A percentile compares a stretch with the other conserved stretches of the same genome.
Evolutionary conservation across 805 yeast species (phyloP).

Genomic region (Grigorovia transvaalensis): DNA sequence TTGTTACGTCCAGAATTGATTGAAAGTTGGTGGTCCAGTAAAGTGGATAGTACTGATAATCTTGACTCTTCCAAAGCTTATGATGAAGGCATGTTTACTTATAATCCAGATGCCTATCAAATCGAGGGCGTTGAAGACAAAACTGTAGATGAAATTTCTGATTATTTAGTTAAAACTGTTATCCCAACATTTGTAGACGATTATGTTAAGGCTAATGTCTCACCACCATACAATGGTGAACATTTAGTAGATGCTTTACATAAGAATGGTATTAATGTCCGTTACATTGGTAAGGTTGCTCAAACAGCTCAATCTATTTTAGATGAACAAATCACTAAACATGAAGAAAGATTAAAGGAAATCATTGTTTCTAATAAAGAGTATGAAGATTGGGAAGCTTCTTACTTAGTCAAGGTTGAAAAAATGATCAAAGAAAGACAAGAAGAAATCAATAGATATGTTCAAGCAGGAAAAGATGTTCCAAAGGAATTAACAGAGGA

Average conservation of each 20-base stretch:
- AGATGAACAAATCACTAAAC: slow-evolving; percentile 14
- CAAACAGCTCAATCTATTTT: slow-evolving; percentile 25
- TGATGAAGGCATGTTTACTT: slow-evolving; percentile 37
- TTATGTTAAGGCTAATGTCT: slow-evolving; percentile 35
- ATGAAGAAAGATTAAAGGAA: slow-evolving; percentile 17
- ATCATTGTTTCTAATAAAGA: slow-evolving; percentile 23
- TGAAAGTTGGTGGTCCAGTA: slow-evolving; percentile 77
- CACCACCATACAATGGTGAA: slow-evolving; percentile 70
- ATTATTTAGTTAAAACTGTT: slow-evolving; percentile 46
- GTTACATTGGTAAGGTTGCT: slow-evolving; percentile 61
- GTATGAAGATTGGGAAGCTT: slow-evolving; percentile 27
- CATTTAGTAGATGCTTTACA: slow-evolving; percentile 66
- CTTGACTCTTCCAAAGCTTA: slow-evolving; percentile 26
- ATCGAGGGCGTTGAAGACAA: slow-evolving; percentile 34
- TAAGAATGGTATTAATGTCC: slow-evolving; percentile 72
- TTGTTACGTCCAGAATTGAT: slow-evolving; percentile 80
- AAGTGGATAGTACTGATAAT: slow-evolving; percentile 36
- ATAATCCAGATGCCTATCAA: slow-evolving; percentile 74
- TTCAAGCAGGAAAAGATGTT: slow-evolving; percentile 27
- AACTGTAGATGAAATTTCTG: slow-evolving; percentile 56
- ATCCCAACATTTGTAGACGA: slow-evolving; percentile 48
- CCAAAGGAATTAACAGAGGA: slow-evolving; percentile 28
- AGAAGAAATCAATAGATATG: slow-evolving; percentile 24
- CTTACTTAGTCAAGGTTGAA: slow-evolving; percentile 23
- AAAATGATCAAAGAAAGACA: slow-evolving; percentile 28